phyloP scores from a whole-genome alignment of 2,329 filamentous ascomycete species.

The Fusarium beomiforme region DNA sequence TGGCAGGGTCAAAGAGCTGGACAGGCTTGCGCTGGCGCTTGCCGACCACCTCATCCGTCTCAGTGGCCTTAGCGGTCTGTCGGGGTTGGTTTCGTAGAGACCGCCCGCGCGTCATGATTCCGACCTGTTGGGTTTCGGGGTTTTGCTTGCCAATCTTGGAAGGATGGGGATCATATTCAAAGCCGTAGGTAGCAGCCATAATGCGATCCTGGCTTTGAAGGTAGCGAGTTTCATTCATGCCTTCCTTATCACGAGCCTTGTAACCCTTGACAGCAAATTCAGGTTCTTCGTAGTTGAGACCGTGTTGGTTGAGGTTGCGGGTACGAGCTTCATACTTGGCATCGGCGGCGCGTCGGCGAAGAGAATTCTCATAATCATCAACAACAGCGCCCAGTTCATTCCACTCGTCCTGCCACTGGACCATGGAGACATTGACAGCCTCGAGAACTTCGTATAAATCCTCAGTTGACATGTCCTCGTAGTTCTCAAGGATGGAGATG shows the following conservation, averaged over 20 bases:
- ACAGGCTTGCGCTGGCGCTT: slow-evolving; percentile 66
- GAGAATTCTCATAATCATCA: slow-evolving; percentile 67
- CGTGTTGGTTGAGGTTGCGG: slow-evolving; percentile 53
- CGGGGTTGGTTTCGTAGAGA: slow-evolving; percentile 66
- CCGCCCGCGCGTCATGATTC: slow-evolving; percentile 61
- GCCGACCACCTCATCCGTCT: slow-evolving; percentile 61
- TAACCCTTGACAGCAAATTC: slow-evolving; percentile 66
- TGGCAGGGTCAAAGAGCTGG: slow-evolving; percentile 60
- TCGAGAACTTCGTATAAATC: slow-evolving; percentile 59
- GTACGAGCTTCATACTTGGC: slow-evolving; percentile 58
- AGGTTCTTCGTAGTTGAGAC: slow-evolving; percentile 58
- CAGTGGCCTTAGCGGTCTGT: slow-evolving; percentile 67
- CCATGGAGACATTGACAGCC: slow-evolving; percentile 56
- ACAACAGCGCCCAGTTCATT: slow-evolving; percentile 59
- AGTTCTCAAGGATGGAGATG: slow-evolving; percentile 58
- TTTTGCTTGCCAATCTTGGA: slow-evolving; percentile 69
- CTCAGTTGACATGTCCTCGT: slow-evolving; percentile 58
- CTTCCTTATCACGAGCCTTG: slow-evolving; percentile 57
- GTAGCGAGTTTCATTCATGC: slow-evolving; percentile 56
- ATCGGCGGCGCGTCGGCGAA: slow-evolving; percentile 60
- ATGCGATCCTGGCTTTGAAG: slow-evolving; percentile 65
- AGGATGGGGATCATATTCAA: slow-evolving; percentile 68
- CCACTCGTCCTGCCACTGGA: slow-evolving; percentile 66
- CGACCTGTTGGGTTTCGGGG: slow-evolving; percentile 61
- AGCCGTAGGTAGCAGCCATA: slow-evolving; percentile 68